Evolutionary conservation across 2,329 filamentous ascomycete species (phyloP), one percentile per base, ranked within the genome.

Genomic region (Trichoderma sp.): DNA sequence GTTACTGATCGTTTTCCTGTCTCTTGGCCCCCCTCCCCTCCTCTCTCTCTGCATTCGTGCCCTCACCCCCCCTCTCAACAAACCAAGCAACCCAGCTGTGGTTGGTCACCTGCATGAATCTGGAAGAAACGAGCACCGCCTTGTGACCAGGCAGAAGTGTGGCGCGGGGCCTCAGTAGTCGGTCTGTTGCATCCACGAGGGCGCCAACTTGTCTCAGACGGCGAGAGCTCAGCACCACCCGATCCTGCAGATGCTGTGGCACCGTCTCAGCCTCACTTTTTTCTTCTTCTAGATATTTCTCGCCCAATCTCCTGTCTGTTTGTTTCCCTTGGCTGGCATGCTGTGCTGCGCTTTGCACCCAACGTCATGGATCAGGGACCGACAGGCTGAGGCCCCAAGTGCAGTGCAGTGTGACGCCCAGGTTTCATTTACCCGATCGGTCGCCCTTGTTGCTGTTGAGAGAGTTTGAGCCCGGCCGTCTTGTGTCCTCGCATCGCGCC

Each of bases 91-190:
- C 53, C 23, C 39, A 57, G 58, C 53, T 28, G 30, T 63, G 64
- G 70, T 57, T 68, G 70, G 70, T 71, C 70, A 71, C 63, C 68
- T 71, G 70, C 70, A 71, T 71, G 39, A 43, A 62, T 57, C 70
- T 63, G 68, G 43, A 57, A 70, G 47, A 68, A 71, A 55, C 64
- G 30, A 68, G 39, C 65, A 69, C 36, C 71, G 71, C 71, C 72
- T 72, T 72, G 72, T 73, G 72, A 73, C 72, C 72, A 73, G 66
- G 71, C 65, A 72, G 58, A 69, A 72, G 66, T 53, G 47, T 68
- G 68, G 71, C 57, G 63, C 66, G 66, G 59, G 71, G 66, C 47
- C 66, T 20, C 66, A 68, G 55, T 43, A 26, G 63, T 28, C 26
- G 34, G 36, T 50, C 57, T 47, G 28, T 68, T 53, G 58, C 70